phyloP scores from a whole-genome alignment of 2,329 filamentous ascomycete genomes.

The Pyricularia sp. region DNA sequence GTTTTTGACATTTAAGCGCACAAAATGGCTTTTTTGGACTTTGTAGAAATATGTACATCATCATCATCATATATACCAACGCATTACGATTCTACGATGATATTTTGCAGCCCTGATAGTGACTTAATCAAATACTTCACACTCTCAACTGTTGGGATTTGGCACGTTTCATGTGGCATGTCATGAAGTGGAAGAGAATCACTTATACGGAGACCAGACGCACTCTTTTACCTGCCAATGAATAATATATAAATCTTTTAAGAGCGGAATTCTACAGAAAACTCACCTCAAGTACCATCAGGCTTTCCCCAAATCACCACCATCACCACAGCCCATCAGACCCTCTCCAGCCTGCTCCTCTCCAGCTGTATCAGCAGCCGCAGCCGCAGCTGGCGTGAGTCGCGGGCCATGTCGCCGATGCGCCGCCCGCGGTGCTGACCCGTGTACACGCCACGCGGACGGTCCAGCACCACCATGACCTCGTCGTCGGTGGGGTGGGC shows the following conservation, averaged over 20 bases:
- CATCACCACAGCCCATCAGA: no score
- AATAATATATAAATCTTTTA: no score
- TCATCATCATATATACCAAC: background rate
- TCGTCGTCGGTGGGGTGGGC: background rate
- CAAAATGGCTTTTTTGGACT: background rate
- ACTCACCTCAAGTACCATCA: no score
- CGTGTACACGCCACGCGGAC: background rate
- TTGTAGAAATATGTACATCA: background rate
- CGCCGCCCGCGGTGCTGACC: background rate
- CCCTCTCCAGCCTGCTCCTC: background rate
- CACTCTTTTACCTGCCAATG: no score
- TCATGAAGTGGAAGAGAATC: no score
- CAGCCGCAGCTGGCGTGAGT: no score
- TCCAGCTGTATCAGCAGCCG: background rate
- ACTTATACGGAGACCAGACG: no score
- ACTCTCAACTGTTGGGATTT: no score
- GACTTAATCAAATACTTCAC: no score
- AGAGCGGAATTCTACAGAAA: no score
- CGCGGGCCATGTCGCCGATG: background rate
- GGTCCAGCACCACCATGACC: background rate
- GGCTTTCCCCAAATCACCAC: no score
- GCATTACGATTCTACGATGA: background rate
- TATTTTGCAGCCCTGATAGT: background rate
- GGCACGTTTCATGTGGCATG: no score
- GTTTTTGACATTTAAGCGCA: background rate